A percentile compares a stretch with the other conserved stretches of the same genome.
These are phyloP conservation scores for Sanguinoderma infundibulare DNA, from an alignment of 1,284 basidiomycete genomes.

Conservation along the genomic window DNA sequence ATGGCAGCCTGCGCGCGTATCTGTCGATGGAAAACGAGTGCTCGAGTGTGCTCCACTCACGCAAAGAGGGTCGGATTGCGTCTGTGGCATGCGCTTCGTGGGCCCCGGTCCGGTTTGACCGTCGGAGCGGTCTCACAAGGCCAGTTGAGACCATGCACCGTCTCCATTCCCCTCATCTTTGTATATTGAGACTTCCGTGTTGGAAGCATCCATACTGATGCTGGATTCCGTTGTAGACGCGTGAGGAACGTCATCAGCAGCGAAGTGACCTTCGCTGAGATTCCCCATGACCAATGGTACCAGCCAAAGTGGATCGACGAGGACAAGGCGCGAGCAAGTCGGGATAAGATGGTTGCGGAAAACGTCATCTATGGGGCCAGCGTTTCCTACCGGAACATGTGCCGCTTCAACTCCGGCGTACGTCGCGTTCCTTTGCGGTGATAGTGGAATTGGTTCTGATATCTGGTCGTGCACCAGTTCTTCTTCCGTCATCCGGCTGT, in stretches of 20 bases:
- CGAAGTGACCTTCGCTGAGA: constrained; percentile 47
- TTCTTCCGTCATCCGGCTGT: constrained; percentile 68
- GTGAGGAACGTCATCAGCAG: constrained; percentile 43
- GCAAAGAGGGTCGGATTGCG: no score
- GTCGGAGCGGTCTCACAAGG: no score
- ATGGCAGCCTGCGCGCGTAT: not conserved
- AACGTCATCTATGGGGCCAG: constrained; percentile 88
- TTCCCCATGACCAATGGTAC: constrained; percentile 78
- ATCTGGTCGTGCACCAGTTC: constrained; percentile 32
- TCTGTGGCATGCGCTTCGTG: no score
- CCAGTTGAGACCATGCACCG: no score
- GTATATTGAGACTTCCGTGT: not conserved
- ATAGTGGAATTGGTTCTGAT: not conserved
- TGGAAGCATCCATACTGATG: not conserved
- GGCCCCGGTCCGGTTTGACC: no score
- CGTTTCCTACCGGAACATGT: constrained; percentile 52
- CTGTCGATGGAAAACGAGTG: no score
- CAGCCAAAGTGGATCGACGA: constrained; percentile 89
- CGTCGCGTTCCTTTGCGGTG: constrained; percentile 24
- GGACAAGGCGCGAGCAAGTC: constrained; percentile 65
- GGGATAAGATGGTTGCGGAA: constrained; percentile 76
- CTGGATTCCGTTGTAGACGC: constrained; percentile 45
- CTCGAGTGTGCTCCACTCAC: no score
- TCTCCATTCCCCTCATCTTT: not conserved
- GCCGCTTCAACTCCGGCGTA: constrained; percentile 67